Conservation (phyloP, 176 grass and related monocot genomes). For the Aegilops sharonensis region DNA sequence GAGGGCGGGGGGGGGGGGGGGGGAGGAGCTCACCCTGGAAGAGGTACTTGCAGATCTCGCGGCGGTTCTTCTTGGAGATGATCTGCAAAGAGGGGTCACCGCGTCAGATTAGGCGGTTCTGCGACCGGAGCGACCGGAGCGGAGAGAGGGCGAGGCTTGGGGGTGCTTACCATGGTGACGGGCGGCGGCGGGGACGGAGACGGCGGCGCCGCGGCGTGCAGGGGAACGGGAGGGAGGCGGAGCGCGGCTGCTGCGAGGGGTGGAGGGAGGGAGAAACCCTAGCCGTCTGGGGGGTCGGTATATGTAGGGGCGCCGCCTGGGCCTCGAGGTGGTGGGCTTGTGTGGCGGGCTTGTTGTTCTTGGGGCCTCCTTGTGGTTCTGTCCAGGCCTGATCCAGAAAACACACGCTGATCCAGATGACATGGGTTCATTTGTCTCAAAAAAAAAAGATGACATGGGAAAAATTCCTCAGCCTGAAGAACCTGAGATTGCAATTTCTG, state of each 20-base stretch:
- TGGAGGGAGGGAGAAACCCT: conserved; percentile 32
- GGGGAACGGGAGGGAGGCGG: background rate
- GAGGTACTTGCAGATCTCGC: conserved; percentile 81
- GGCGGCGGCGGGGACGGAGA: background rate
- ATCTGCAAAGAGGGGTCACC: conserved; percentile 30
- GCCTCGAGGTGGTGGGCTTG: background rate
- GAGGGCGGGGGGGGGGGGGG: background rate
- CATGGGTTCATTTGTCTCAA: too few relatives aligned
- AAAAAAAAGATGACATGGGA: too few relatives aligned
- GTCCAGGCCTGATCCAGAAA: background rate
- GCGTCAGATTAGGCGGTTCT: background rate
- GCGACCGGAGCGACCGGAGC: background rate
- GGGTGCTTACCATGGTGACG: conserved; percentile 37
- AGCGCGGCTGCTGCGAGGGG: background rate
- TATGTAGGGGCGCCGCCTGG: background rate
- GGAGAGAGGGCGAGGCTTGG: background rate
- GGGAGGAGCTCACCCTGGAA: conserved; percentile 47
- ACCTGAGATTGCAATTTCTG: too few relatives aligned
- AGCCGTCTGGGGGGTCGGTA: background rate
- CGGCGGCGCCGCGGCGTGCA: conserved; percentile 1
- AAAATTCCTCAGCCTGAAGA: too few relatives aligned
- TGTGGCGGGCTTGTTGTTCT: background rate
- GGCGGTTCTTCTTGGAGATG: conserved; percentile 77
- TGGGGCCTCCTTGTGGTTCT: background rate
- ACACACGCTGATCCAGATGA: background rate